phyloP scores from a whole-genome alignment of 129 eudicot genomes.

The Pseudognaphalium luteoalbum region DNA sequence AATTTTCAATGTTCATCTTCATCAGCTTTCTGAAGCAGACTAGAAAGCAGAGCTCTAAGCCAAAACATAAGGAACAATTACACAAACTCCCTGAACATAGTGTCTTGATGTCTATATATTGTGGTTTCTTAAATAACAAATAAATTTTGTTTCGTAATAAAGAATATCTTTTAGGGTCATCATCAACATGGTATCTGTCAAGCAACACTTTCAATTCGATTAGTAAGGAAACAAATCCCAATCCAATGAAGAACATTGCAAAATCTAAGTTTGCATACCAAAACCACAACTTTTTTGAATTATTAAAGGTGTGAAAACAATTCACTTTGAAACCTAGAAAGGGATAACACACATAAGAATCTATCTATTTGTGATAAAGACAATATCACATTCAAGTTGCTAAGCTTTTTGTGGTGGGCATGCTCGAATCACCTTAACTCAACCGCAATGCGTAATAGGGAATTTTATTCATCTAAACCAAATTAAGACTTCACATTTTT shows the following conservation, averaged over 20 bases:
- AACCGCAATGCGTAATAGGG: background rate
- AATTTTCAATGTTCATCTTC: constrained; percentile 12
- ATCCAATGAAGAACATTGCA: constrained; percentile 25
- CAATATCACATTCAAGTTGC: background rate
- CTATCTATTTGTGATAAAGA: background rate
- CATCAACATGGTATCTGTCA: background rate
- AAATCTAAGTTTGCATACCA: constrained; percentile 24
- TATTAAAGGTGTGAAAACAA: background rate
- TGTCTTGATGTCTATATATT: background rate
- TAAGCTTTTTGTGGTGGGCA: background rate
- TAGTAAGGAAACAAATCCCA: constrained; percentile 17
- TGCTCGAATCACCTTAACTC: constrained; percentile 5
- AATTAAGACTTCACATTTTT: constrained; percentile 12
- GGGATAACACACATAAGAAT: constrained; percentile 22
- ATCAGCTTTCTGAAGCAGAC: background rate
- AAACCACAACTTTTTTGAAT: constrained; percentile 15
- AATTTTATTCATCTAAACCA: background rate
- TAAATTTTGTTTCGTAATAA: constrained; percentile 6
- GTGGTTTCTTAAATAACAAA: constrained; percentile 17
- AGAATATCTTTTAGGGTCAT: constrained; percentile 36
- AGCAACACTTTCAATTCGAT: constrained; percentile 14
- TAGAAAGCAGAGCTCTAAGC: no score
- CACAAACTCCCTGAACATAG: background rate
- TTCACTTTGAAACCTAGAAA: background rate
- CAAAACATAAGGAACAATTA: background rate